Percentiles rank a stretch among this genome's conserved stretches.
These are phyloP conservation scores for Pulveroboletus sp. DNA, from an alignment of 768 basidiomycete species.

Conservation along the genomic window DNA sequence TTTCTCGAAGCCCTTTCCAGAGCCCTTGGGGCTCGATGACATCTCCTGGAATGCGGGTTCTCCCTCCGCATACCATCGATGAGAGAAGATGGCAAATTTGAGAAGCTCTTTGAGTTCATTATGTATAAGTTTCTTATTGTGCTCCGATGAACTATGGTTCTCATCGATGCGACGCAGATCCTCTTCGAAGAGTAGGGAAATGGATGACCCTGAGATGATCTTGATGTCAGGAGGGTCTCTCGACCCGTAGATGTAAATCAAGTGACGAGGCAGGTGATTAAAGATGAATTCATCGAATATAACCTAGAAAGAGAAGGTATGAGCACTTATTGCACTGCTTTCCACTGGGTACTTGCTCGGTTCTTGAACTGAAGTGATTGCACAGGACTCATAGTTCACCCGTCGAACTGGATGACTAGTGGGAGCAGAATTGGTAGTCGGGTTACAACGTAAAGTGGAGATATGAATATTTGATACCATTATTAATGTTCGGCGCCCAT, in stretches of 20 bases:
- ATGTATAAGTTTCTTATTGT: not conserved
- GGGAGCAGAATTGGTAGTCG: not conserved
- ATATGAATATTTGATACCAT: too few relatives aligned
- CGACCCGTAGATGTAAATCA: not conserved
- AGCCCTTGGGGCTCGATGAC: not conserved
- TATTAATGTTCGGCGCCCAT: not conserved
- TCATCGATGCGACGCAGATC: not conserved
- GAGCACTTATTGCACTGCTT: too few relatives aligned
- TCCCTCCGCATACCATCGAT: slow-evolving; percentile 12
- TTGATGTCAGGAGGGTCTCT: not conserved
- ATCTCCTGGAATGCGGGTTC: slow-evolving; percentile 6
- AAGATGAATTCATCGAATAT: not conserved
- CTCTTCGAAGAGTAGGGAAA: not conserved
- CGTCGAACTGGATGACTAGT: not conserved
- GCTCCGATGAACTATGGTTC: not conserved
- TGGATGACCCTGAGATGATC: not conserved
- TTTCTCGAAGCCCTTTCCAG: slow-evolving; percentile 9
- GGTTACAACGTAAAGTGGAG: too few relatives aligned
- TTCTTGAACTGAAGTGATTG: not conserved
- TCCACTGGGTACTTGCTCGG: not conserved
- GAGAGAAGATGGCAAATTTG: slow-evolving; percentile 16
- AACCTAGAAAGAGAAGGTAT: not conserved
- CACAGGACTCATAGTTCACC: not conserved
- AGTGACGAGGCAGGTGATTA: not conserved
- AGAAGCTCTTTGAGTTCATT: slow-evolving; percentile 1